Evolutionary conservation across 768 basidiomycete species (phyloP).

Genomic region (Pleurotus giganteus): DNA sequence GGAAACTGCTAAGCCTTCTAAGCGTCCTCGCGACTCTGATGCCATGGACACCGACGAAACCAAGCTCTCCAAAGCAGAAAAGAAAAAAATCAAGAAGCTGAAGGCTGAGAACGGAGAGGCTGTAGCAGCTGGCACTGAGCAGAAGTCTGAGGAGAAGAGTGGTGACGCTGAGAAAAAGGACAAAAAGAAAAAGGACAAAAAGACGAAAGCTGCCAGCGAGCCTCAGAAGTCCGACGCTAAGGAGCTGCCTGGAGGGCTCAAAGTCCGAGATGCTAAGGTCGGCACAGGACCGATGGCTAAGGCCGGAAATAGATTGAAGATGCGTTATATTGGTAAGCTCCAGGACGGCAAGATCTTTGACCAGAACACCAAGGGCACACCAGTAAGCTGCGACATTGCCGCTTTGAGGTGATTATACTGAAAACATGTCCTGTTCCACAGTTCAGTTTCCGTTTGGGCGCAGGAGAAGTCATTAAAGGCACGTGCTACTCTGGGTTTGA

Average conservation of each 20-base stretch:
- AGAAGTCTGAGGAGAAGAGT: conserved; percentile 30
- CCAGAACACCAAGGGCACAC: conserved; percentile 80
- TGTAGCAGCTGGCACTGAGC: conserved; percentile 28
- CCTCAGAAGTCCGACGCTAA: conserved; percentile 19
- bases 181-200: conserved; percentile 27
- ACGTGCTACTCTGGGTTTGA: conserved; percentile 11
- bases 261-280: conserved; percentile 70
- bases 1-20: conserved; percentile 45
- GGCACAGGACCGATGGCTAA: conserved; percentile 88
- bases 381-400: conserved; percentile 47
- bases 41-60: conserved; percentile 32
- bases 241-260: conserved; percentile 69
- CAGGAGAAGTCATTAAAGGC: conserved; percentile 93
- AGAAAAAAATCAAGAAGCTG: conserved; percentile 67
- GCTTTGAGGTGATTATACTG: background rate
- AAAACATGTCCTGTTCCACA: conserved; percentile 27
- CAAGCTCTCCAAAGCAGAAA: conserved; percentile 22
- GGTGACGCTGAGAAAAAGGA: conserved; percentile 19
- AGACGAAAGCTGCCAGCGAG: conserved; percentile 16
- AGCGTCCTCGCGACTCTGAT: conserved; percentile 72
- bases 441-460: conserved; percentile 79
- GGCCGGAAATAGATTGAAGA: conserved; percentile 74
- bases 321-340: conserved; percentile 95
- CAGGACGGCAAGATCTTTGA: conserved; percentile 75
- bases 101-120: conserved; percentile 53